Conservation (phyloP, 805 yeast species). For the Candida montana region DNA sequence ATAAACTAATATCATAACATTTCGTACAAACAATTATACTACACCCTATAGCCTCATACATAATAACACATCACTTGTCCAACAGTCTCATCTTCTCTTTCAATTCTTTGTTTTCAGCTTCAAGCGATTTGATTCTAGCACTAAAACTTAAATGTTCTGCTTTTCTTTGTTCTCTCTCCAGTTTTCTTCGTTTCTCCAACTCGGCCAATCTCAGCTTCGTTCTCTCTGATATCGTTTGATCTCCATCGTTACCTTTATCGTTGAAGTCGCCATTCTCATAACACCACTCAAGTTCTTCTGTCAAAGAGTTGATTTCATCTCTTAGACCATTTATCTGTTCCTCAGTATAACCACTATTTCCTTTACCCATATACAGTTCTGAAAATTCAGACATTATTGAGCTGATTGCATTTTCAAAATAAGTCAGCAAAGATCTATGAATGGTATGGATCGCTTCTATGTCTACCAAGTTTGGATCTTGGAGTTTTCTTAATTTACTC, state of each 20-base stretch:
- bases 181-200: constrained; percentile 58
- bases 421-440: constrained; percentile 42
- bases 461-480: constrained; percentile 24
- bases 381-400: constrained; percentile 56
- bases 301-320: constrained; percentile 12
- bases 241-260: constrained; percentile 2
- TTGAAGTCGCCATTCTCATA: constrained; percentile 11
- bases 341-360: neutral
- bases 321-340: constrained; percentile 8
- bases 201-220: constrained; percentile 52
- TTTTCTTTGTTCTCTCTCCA: constrained; percentile 64
- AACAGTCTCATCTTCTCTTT: constrained; percentile 21
- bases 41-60: neutral
- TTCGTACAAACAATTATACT: neutral
- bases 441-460: constrained; percentile 26
- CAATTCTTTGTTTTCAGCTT: constrained; percentile 45
- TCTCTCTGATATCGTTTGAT: constrained; percentile 27
- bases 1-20: too few relatives aligned
- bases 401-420: constrained; percentile 55
- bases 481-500: constrained; percentile 39
- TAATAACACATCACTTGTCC: neutral
- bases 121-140: constrained; percentile 46
- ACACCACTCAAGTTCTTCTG: constrained; percentile 17
- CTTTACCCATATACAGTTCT: constrained; percentile 16
- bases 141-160: constrained; percentile 55